Evolutionary conservation across 192 early-diverging fungal species (phyloP).

Genomic region (Coemansia furcata): DNA sequence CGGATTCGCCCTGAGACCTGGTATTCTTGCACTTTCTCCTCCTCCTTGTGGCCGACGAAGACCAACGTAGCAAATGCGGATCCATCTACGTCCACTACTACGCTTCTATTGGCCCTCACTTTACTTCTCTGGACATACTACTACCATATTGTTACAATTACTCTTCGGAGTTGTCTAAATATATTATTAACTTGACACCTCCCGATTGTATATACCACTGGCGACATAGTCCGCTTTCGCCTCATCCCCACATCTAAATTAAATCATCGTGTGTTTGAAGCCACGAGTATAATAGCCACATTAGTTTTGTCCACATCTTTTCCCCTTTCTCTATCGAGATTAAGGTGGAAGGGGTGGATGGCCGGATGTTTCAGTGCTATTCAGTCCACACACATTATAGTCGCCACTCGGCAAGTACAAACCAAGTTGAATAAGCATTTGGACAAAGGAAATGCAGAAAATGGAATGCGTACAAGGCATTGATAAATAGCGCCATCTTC

Average conservation of each 20-base stretch:
- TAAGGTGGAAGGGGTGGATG: not conserved
- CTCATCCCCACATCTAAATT: not conserved
- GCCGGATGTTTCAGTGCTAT: conserved; percentile 1
- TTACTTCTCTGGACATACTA: not conserved
- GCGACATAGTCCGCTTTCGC: not conserved
- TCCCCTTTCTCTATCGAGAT: not conserved
- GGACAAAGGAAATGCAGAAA: not conserved
- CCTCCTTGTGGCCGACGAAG: not conserved
- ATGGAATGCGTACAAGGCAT: not conserved
- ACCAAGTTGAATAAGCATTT: not conserved
- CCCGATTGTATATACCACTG: not conserved
- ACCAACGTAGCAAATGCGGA: not conserved
- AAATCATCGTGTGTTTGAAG: not conserved
- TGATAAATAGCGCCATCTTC: conserved; percentile 4
- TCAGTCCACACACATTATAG: not conserved
- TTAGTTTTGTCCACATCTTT: not conserved
- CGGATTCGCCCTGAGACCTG: not conserved
- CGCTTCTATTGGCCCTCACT: not conserved
- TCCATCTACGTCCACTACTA: not conserved
- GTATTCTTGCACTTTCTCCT: not conserved
- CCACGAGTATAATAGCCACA: not conserved
- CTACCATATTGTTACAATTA: not conserved
- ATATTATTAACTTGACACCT: not conserved
- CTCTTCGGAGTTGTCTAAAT: conserved; percentile 4
- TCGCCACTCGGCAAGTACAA: conserved; percentile 4